Base-by-base conservation (phyloP, 2,329 filamentous ascomycete genomes). In the Grosmannia huntii region DNA sequence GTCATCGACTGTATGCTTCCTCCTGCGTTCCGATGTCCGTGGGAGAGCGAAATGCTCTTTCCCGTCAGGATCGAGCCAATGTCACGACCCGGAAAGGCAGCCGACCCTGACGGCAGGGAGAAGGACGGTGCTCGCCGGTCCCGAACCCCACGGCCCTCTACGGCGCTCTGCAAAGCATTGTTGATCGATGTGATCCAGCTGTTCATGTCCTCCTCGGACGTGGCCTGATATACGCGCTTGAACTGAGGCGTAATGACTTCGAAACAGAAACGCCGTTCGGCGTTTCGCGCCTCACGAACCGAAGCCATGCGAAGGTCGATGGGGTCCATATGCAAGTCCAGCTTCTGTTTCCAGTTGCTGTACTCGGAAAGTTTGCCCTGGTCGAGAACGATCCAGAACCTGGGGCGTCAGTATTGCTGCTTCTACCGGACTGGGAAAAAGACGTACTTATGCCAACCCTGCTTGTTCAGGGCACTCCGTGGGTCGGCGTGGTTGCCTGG, bases 301-400 rank as follows among this genome's bases (percentile, higher is more conserved):
- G 94, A 97, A 11, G 94, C 94, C 84, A 97, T 94, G 41, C 94
- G 87, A 52, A 99, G 77, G 70, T 99, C 95, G 63, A 99, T 97
- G 0, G 94, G 94, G 2, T 97, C 94, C 84, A 96, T 97, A 69
- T 99, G 95, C 28, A 97, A 76, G 71, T 99, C 94, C 27, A 99
- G 81, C 69, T 84, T 92, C 69, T 99, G 90, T 72, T 99, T 99
- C 94, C 94, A 99, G 70, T 99, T 97, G 69, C 91, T 96, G 72
- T 99, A 99, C 68, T 99, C 94, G 1, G 92, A 96, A 19, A 99
- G 79, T 69, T 94, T 96, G 27, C 94, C 94, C 71, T 96, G 91
- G 69, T 97, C 95, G 51, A 99, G 78, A 2, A 99, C 94, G 63
- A 99, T 95, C 94, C 94, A 99, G 72, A 97, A 99, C 68, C 90